Base-by-base conservation (phyloP, 2,329 filamentous ascomycete species). In the Fonsecaea pugnacius region DNA sequence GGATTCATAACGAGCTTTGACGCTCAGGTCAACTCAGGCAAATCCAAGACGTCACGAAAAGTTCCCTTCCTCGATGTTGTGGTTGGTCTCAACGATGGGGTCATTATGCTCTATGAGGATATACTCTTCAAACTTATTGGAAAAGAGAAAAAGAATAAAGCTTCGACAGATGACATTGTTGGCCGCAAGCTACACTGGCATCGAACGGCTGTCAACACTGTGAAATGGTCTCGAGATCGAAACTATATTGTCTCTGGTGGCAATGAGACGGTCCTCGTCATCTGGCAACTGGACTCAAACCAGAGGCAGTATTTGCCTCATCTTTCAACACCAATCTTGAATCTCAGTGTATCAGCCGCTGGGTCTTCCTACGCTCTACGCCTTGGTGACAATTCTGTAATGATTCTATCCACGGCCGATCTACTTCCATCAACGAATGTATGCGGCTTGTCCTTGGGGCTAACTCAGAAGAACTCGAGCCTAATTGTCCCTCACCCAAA, bases 241-340 rank as follows among this genome's bases (percentile, higher is more conserved):
- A 92, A 96, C 74, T 99, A 99, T 76, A 79, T 99, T 64, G 89
- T 99, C 58, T 98, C 95, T 62, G 95, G 95, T 73, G 95, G 95
- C 35, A 87, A 88, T 24, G 95, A 99, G 78, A 93, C 92, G 7
- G 90, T 92, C 21, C 82, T 99, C 48, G 91, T 96, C 8, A 81
- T 97, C 35, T 98, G 93, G 93, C 95, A 99, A 77, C 82, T 97
- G 63, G 91, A 96, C 70, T 97, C 94, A 0, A 88, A 88, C 67
- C 89, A 89, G 74, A 87, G 87, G 72, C 90, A 95, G 73, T 91
- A 89, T 73, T 80, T 99, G 32, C 95, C 95, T n/a, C 92, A 98
- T 83, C 83, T 99, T 63, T 89, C 91, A 27, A 91, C 92, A 5
- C 87, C 88, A 30, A 90, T 99, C 38, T 90, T 95, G 74, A 92